Evolutionary conservation across 345 rosid species (phyloP), one percentile per base, ranked within the genome.

Genomic region (Eucalyptus globulus): DNA sequence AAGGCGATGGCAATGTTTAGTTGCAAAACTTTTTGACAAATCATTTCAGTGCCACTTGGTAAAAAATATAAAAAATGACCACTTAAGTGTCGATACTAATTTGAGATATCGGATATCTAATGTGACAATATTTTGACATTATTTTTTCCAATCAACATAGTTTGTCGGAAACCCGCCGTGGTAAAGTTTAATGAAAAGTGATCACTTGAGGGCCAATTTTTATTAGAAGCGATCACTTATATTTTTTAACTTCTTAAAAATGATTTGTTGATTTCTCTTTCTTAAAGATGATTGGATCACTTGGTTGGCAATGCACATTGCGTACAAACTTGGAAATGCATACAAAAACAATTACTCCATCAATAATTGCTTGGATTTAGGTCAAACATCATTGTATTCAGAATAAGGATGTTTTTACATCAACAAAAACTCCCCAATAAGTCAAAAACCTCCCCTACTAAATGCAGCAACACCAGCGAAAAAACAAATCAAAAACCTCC

Each of bases 61-160:
- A 54, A 21, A 54, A 14, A 14, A 49, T 14, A 15, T 51, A 17
- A 19, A 19, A 24, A 56, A 9, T 2, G 24, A 10, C 2, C 13
- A 56, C 27, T 56, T 56, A 56, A 56, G 13, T 24, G 3, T 4
- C 1, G 24, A 3, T 0, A 22, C 6, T 2, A 11, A 56, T 53
- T 53, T 53, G 2, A 53, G 24, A 8, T 53, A 21, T 11, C 3
- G 2, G 6, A 56, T 22, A 22, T 56, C 13, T 5, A 24, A 56
- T 4, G 2, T 24, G 6, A 4, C 0, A 24, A 10, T 24, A 22
- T 22, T 56, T 56, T 56, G 24, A 56, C 6, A 22, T 22, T 50
- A 5, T 54, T 53, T 56, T 56, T 51, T 17, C 22, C 12, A 22
- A 22, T 21, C 5, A 4, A 56, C 27, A 2, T 56, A 7, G 60